Evolutionary conservation across 257 asterid genomes (phyloP).

Genomic region (Lycium ferocissimum): DNA sequence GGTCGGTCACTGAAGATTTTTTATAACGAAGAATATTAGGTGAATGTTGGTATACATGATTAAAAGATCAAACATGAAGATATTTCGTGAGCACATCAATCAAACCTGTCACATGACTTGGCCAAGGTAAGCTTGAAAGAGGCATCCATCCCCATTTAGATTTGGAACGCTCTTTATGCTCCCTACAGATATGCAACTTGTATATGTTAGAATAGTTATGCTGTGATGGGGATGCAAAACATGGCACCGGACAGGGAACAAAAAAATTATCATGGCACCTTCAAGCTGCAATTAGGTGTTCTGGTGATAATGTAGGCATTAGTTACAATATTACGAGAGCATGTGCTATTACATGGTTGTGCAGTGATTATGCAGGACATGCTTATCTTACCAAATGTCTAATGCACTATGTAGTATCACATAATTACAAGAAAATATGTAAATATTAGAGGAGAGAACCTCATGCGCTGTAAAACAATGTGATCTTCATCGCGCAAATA

Average conservation of each 20-base stretch:
- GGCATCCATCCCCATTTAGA: conserved; percentile 67
- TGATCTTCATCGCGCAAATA: conserved; percentile 65
- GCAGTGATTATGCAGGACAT: not conserved
- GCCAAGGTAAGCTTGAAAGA: conserved; percentile 63
- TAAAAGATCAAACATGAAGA: conserved; percentile 15
- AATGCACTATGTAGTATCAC: not conserved
- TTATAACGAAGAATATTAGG: conserved; percentile 22
- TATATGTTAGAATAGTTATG: not conserved
- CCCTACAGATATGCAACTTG: conserved; percentile 43
- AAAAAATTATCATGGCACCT: not conserved
- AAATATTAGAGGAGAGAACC: conserved; percentile 47
- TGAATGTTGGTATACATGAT: conserved; percentile 2
- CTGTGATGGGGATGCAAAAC: not conserved
- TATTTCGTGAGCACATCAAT: conserved; percentile 27
- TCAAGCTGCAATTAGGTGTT: not conserved
- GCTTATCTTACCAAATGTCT: not conserved
- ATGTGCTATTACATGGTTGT: not conserved
- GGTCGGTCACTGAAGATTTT: conserved; percentile 53
- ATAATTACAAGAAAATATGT: not conserved
- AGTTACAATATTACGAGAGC: not conserved
- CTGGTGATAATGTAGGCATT: not conserved
- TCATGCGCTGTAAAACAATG: conserved; percentile 49
- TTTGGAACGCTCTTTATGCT: conserved; percentile 48
- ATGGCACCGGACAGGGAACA: not conserved
- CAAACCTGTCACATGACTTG: conserved; percentile 65